Base-by-base conservation (phyloP, 2,329 filamentous ascomycete species). In the Aspergillus texensis region DNA sequence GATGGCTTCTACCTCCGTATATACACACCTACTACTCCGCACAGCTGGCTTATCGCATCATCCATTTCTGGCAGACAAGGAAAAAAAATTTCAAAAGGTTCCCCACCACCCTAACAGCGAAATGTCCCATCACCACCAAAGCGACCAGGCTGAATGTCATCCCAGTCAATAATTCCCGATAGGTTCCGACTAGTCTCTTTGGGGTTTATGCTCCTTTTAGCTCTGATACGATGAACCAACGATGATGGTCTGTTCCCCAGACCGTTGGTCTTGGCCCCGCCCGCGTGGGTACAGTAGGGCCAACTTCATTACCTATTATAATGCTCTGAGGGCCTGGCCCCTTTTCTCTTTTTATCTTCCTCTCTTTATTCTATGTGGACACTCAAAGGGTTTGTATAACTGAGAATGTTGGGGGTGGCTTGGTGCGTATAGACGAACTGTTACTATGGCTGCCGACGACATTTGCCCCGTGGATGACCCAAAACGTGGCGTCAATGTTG, bases 351-450 rank as follows among this genome's bases (percentile, higher is more conserved):
- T 16, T 52, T 41, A 2, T 19, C n/a, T 62, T 19, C 52, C 43
- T 61, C 48, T 57, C 24, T 58, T 48, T 65, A 57, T 70, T 70
- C 64, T 55, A 62, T 57, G 43, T 57, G 60, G 50, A 55, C 57
- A 24, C 39, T 26, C 43, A 19, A 58, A 43, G 41, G 50, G 57
- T 21, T 30, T 62, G 43, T 46, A 52, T 58, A 36, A n/a, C 11
- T 19, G 26, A 30, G 8, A 16, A 48, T 9, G 45, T 16, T 48
- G 45, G 21, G 45, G 5, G 5, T 50, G 16, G 16, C 26, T 10
- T 34, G 9, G 3, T 12, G 4, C 10, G 48, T 19, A 32, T 32
- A 34, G 48, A 21, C 5, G 9, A 52, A n/a, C 19, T 10, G 48
- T 52, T 52, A 52, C 28, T 28, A 52, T 52, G 57, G 28, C 36